Evolutionary conservation across 805 yeast species (phyloP).

Genomic region (Myxozyma udenii): DNA sequence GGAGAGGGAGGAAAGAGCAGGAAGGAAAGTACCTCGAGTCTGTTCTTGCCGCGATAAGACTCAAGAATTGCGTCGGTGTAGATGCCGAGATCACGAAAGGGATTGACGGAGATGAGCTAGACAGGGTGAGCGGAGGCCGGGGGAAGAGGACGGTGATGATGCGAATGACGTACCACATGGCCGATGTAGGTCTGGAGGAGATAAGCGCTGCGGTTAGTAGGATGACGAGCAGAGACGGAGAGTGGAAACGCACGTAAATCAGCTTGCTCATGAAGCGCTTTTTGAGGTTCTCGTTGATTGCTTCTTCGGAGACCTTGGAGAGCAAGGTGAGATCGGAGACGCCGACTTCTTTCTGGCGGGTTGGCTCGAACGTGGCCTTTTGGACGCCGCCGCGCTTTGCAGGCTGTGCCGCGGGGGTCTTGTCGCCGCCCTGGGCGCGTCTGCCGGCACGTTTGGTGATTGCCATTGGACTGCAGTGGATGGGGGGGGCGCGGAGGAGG

Average conservation of each 20-base stretch:
- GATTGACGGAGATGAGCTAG: slow-evolving; percentile 76
- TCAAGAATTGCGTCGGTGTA: slow-evolving; percentile 76
- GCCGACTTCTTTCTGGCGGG: slow-evolving; percentile 95
- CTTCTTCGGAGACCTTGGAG: slow-evolving; percentile 83
- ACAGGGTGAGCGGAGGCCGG: neutral
- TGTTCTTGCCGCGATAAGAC: slow-evolving; percentile 82
- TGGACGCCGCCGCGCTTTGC: slow-evolving; percentile 54
- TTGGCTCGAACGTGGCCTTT: slow-evolving; percentile 79
- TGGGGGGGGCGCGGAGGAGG: neutral
- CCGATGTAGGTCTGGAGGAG: slow-evolving; percentile 38
- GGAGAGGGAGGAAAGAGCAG: too few species aligned
- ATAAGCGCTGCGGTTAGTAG: too few species aligned
- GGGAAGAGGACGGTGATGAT: neutral
- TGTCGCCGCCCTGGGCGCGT: slow-evolving; percentile 27
- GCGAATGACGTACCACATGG: slow-evolving; percentile 37
- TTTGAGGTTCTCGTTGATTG: slow-evolving; percentile 86
- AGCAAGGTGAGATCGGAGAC: slow-evolving; percentile 89
- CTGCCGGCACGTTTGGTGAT: slow-evolving; percentile 32
- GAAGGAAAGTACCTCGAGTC: slow-evolving; percentile 61
- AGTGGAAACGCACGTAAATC: slow-evolving; percentile 54
- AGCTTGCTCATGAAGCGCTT: slow-evolving; percentile 85
- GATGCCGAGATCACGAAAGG: slow-evolving; percentile 93
- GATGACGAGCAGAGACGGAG: too few species aligned
- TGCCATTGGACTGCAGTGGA: slow-evolving; percentile 21
- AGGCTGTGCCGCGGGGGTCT: slow-evolving; percentile 34